These are phyloP conservation scores for Kwoniella sp. DNA, from an alignment of 768 basidiomycete genomes.

Conservation along the genomic window DNA sequence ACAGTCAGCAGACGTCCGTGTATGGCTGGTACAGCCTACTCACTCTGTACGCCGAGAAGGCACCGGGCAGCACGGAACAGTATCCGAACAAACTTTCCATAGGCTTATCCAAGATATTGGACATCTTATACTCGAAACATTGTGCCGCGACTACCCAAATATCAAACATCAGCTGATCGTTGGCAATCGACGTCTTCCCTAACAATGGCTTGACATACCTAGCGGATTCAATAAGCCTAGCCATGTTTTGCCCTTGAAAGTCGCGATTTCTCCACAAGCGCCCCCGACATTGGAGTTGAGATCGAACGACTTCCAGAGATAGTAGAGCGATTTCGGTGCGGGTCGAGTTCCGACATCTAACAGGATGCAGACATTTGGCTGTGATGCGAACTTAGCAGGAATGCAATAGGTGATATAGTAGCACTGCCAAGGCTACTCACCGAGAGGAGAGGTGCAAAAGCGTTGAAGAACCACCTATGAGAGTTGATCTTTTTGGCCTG, in stretches of 20 bases:
- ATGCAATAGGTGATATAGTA: too few species aligned
- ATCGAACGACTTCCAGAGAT: conserved; percentile 88
- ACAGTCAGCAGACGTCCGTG: too few species aligned
- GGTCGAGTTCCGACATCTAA: conserved; percentile 93
- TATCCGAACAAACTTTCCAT: conserved; percentile 67
- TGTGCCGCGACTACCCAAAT: conserved; percentile 69
- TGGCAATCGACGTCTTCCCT: too few species aligned
- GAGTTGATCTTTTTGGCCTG: conserved; percentile 94
- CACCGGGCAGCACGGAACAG: conserved; percentile 73
- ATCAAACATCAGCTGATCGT: neutral
- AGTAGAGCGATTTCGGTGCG: conserved; percentile 81
- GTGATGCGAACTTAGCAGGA: conserved; percentile 10
- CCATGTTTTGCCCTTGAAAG: conserved; percentile 90
- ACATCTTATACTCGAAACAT: conserved; percentile 92
- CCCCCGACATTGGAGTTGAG: conserved; percentile 76
- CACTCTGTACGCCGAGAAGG: conserved; percentile 76
- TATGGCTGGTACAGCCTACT: too few species aligned
- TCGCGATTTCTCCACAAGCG: conserved; percentile 92
- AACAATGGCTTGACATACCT: conserved; percentile 32
- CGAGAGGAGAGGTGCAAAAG: conserved; percentile 78
- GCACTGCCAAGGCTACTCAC: too few species aligned
- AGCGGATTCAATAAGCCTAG: conserved; percentile 77
- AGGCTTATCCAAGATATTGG: conserved; percentile 93
- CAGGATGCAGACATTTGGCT: conserved; percentile 91
- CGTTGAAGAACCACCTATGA: conserved; percentile 97